Conservation (phyloP, 495 filamentous ascomycete genomes). For the Copromyces sp. region DNA sequence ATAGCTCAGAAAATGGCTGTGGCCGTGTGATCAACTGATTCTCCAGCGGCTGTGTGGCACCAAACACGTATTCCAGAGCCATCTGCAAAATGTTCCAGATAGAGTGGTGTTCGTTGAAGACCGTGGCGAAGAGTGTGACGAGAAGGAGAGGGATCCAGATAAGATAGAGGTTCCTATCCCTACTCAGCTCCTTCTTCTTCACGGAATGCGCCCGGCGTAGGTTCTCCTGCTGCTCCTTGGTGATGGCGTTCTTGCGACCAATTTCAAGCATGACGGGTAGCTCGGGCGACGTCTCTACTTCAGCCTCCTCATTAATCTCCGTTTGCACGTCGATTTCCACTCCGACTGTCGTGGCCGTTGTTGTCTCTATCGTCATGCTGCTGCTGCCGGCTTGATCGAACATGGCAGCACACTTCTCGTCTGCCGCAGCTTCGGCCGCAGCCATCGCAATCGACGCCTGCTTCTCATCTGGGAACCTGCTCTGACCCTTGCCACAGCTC, state of each 20-base stretch:
- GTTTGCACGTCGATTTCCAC: neutral
- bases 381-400: constrained; percentile 37
- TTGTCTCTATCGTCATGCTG: constrained; percentile 12
- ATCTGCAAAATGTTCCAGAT: neutral
- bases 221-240: constrained; percentile 64
- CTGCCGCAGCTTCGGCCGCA: constrained; percentile 53
- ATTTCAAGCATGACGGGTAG: constrained; percentile 41
- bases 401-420: constrained; percentile 54
- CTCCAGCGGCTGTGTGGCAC: neutral
- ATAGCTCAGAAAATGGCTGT: neutral
- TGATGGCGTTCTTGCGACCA: constrained; percentile 43
- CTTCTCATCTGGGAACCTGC: constrained; percentile 42
- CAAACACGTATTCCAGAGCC: neutral
- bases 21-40: neutral
- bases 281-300: constrained; percentile 2
- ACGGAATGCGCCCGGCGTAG: constrained; percentile 59
- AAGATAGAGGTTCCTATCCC: constrained; percentile 73
- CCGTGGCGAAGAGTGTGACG: constrained; percentile 14
- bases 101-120: constrained; percentile 8
- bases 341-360: neutral
- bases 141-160: constrained; percentile 47
- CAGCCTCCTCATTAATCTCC: constrained; percentile 12
- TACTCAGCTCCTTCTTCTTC: constrained; percentile 63
- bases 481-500: constrained; percentile 50
- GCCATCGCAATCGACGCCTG: constrained; percentile 51